phyloP scores from a whole-genome alignment of 1,284 basidiomycete genomes.

The Wallemia mellicola region DNA sequence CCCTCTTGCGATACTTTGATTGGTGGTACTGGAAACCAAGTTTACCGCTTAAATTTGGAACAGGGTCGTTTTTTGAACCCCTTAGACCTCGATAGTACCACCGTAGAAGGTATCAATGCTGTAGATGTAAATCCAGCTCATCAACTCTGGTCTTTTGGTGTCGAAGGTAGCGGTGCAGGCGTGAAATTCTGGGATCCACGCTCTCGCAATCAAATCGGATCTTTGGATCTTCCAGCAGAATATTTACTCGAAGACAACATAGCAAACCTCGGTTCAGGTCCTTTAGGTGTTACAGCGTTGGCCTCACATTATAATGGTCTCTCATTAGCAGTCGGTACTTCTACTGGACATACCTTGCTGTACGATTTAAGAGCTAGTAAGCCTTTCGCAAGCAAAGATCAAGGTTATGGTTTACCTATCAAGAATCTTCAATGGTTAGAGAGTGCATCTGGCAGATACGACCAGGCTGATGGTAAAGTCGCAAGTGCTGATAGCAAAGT shows the following conservation, averaged over 20 bases:
- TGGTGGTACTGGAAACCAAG: slow-evolving; percentile 45
- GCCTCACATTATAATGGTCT: slow-evolving; percentile 54
- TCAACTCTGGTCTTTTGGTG: slow-evolving; percentile 63
- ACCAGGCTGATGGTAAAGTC: slow-evolving; percentile 40
- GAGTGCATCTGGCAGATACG: slow-evolving; percentile 43
- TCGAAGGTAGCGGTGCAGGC: slow-evolving; percentile 30
- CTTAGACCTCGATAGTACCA: slow-evolving; percentile 14
- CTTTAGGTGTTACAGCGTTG: slow-evolving; percentile 52
- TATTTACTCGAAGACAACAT: slow-evolving; percentile 18
- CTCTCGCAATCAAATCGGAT: slow-evolving; percentile 40
- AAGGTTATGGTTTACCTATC: slow-evolving; percentile 81
- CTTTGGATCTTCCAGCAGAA: slow-evolving; percentile 39
- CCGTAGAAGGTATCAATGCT: slow-evolving; percentile 44
- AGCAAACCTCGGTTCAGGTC: slow-evolving; percentile 6
- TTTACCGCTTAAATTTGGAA: slow-evolving; percentile 82
- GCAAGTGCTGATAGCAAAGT: slow-evolving; percentile 77
- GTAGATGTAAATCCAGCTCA: slow-evolving; percentile 85
- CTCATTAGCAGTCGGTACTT: slow-evolving; percentile 77
- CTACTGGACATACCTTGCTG: slow-evolving; percentile 69
- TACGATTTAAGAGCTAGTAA: slow-evolving; percentile 71
- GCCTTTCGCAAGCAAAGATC: slow-evolving; percentile 73
- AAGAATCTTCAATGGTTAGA: slow-evolving; percentile 71
- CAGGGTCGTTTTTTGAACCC: slow-evolving; percentile 77
- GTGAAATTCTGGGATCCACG: slow-evolving; percentile 93
- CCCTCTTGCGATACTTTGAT: slow-evolving; percentile 51